Evolutionary conservation across 2,329 filamentous ascomycete species (phyloP), one percentile per base, ranked within the genome.

Genomic region (Beauveria caledonica): DNA sequence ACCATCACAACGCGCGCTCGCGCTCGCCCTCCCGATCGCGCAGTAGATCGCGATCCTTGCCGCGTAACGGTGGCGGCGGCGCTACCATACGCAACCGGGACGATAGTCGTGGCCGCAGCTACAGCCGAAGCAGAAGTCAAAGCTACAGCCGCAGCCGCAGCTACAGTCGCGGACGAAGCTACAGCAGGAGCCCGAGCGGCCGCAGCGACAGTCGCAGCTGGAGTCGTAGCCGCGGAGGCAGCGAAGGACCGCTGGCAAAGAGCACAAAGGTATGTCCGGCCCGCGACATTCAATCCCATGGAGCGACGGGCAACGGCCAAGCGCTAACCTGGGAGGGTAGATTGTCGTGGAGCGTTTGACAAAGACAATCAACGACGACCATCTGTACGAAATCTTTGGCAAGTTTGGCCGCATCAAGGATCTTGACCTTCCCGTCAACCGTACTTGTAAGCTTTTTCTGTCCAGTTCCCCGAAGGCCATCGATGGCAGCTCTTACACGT

Each of bases 311-410:
- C 13, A n/a, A n/a, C 36, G 1, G 11, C 10, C 13, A 6, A 46
- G 39, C 17, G 46, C 56, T 58, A 44, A 58, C 46, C 17, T n/a
- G 11, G 23, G 11, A 39, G 21, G 1, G 7, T 44, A 59, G 90
- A 92, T 99, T 71, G 91, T 99, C 19, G 89, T 99, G 51, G 94
- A 99, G 74, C 92, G 95, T 64, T 80, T 99, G 69, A 96, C 93
- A 4, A 96, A 95, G 73, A 97, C 96, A 69, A 88, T 99, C 67
- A 95, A 90, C 62, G 90, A 93, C 71, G 83, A 84, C 19, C 94
- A 99, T 69, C 78, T 99, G 7, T 83, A 85, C 66, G 94, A 99
- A 72, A 96, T 99, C 62, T 99, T 99, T 71, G 88, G 90, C 53
- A 82, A 84, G 42, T 99, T 94, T 71, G 94, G 94, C 55, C 81